phyloP scores from a whole-genome alignment of 257 asterid genomes.

The Ligustrum vulgare region DNA sequence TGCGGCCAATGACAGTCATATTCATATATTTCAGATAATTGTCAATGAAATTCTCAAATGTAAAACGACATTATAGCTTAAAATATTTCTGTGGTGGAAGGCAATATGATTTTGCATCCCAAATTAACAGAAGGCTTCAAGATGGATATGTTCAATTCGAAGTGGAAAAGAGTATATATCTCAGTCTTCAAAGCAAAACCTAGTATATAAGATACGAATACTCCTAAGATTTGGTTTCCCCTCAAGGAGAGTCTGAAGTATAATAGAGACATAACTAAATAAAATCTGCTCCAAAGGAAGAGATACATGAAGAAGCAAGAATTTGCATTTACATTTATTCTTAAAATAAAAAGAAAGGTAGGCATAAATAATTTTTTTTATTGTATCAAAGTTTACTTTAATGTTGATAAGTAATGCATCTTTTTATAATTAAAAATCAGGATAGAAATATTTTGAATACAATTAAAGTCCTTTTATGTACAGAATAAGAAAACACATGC shows the following conservation, averaged over 20 bases:
- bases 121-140: conserved; percentile 4
- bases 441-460: background rate
- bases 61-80: background rate
- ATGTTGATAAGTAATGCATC: background rate
- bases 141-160: background rate
- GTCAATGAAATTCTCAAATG: conserved; percentile 7
- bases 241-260: background rate
- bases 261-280: conserved; percentile 4
- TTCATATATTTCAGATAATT: conserved; percentile 11
- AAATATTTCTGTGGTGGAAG: background rate
- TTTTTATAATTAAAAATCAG: background rate
- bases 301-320: background rate
- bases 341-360: background rate
- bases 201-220: conserved; percentile 3
- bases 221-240: conserved; percentile 1
- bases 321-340: background rate
- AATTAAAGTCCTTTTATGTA: background rate
- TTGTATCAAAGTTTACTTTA: background rate
- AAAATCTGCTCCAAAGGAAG: background rate
- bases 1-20: background rate
- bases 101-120: background rate
- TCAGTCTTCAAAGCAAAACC: conserved; percentile 1
- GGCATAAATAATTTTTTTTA: background rate
- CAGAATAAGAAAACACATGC: background rate
- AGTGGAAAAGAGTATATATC: background rate